Percentiles rank a stretch among this genome's conserved stretches.
Evolutionary conservation across 257 asterid genomes (phyloP).

Genomic region (Verbena officinalis): DNA sequence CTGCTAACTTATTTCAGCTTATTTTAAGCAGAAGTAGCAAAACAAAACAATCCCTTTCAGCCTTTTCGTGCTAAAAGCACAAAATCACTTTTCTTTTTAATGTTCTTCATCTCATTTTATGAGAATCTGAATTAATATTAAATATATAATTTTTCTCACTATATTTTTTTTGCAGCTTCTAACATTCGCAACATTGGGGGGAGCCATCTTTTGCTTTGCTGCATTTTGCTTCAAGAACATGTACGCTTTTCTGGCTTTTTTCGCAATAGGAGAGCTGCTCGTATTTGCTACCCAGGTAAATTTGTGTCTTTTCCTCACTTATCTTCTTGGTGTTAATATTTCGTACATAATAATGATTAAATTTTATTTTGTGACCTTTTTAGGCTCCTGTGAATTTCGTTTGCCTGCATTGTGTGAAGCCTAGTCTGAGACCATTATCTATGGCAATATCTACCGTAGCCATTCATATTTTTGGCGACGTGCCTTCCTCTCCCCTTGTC

Average conservation of each 20-base stretch:
- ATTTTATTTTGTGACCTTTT: constrained; percentile 23
- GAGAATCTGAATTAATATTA: not conserved
- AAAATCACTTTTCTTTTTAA: not conserved
- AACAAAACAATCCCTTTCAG: too few relatives aligned
- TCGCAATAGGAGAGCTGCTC: constrained; percentile 80
- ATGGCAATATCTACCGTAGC: constrained; percentile 87
- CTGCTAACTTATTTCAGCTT: too few relatives aligned
- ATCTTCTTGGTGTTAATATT: constrained; percentile 12
- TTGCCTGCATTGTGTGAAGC: constrained; percentile 84
- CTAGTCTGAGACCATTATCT: constrained; percentile 85
- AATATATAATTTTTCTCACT: not conserved
- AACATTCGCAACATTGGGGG: constrained; percentile 61
- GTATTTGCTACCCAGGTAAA: constrained; percentile 90
- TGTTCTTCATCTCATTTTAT: constrained; percentile 15
- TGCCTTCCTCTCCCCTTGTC: constrained; percentile 93
- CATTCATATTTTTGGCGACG: constrained; percentile 90
- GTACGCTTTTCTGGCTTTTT: constrained; percentile 60
- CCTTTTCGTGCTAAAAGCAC: too few relatives aligned
- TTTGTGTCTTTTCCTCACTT: constrained; percentile 1
- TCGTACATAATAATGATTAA: too few relatives aligned
- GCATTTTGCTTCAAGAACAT: constrained; percentile 83
- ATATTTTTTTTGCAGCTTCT: constrained; percentile 63
- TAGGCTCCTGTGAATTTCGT: constrained; percentile 95
- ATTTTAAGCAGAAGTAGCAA: too few relatives aligned
- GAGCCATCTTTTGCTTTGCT: constrained; percentile 80